Base-by-base conservation (phyloP, 73 alveolate genomes). In the Paramecium bursaria region DNA sequence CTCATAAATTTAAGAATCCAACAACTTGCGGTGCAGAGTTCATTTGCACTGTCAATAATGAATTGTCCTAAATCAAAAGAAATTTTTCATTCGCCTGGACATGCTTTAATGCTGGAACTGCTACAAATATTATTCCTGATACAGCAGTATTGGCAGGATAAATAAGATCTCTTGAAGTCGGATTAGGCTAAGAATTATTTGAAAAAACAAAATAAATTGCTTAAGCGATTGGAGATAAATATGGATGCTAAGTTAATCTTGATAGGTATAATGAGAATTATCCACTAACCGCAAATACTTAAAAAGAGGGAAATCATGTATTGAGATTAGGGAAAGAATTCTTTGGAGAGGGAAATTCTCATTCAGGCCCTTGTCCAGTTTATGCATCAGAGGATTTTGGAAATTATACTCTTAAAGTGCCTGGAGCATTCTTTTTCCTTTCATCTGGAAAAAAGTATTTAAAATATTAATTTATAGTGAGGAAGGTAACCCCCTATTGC, bases 321-420 rank as follows among this genome's bases (percentile, higher is more conserved):
- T 48, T 73, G 17, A 88, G 91, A 74, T 55, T 88, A 7, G 94
- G 77, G 4, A 60, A 85, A 25, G 25, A 73, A 74, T 29, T 14
- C 22, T 88, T 88, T 50, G 94, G 94, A 14, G 75, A 26, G 3
- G 87, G 86, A 0, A 85, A 73, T 30, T 80, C 75, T 17, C 51
- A 74, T 31, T 46, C 50, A 26, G 85, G 90, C 46, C 87, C 87
- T 11, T 48, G 85, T 47, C 97, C 97, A 9, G 75, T 80, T 7
- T 77, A 51, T 21, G 97, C 90, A 11, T 74, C 94, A 48, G 97
- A 92, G 51, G 97, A 92, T 57, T 92, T 92, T 60, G 80, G 93
- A 35, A 86, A 50, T 57, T 92, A 55, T 52, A 67, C 88, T 27
- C 25, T 85, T 14, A 86, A 86, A 73, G 74, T 30, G 27, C 97